These are phyloP conservation scores for Coniochaeta sp. DNA, from an alignment of 2,329 filamentous ascomycete genomes.

Conservation along the genomic window DNA sequence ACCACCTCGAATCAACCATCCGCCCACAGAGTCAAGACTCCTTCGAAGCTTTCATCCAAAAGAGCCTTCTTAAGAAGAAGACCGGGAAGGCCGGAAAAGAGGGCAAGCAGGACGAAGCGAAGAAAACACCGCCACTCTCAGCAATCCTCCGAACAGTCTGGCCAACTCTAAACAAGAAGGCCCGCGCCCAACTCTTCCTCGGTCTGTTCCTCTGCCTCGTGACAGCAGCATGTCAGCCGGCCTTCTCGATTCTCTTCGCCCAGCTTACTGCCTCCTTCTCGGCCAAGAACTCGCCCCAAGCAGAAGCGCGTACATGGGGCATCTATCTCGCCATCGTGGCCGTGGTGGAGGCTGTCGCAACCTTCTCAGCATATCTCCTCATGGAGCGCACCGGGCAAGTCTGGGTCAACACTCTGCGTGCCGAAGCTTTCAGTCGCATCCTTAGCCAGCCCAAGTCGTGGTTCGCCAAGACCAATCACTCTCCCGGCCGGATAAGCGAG, in stretches of 20 bases:
- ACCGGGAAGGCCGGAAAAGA: slow-evolving; percentile 3
- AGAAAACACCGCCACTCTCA: slow-evolving; percentile 27
- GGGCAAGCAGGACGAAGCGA: slow-evolving; percentile 5
- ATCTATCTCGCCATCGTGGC: slow-evolving; percentile 63
- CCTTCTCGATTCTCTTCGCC: slow-evolving; percentile 71
- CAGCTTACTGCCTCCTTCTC: slow-evolving; percentile 67
- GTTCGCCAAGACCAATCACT: slow-evolving; percentile 67
- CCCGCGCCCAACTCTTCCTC: slow-evolving; percentile 48
- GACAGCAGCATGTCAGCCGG: slow-evolving; percentile 53
- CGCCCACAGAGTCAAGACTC: slow-evolving; percentile 11
- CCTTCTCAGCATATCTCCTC: slow-evolving; percentile 61
- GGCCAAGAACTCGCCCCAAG: slow-evolving; percentile 37
- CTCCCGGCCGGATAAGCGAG: slow-evolving; percentile 55
- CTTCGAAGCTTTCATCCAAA: slow-evolving; percentile 15
- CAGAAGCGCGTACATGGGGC: slow-evolving; percentile 57
- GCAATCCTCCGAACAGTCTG: slow-evolving; percentile 64
- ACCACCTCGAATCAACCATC: slow-evolving; percentile 3
- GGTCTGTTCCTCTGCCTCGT: slow-evolving; percentile 56
- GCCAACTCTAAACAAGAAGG: slow-evolving; percentile 48
- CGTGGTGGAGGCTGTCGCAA: slow-evolving; percentile 55
- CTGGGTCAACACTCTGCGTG: slow-evolving; percentile 70
- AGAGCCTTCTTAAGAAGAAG: slow-evolving; percentile 12
- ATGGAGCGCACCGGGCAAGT: slow-evolving; percentile 65
- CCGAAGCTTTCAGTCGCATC: slow-evolving; percentile 60
- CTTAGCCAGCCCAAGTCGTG: slow-evolving; percentile 70